Evolutionary conservation across 305 asterid species (phyloP).

Genomic region (Fraxinus greggii): DNA sequence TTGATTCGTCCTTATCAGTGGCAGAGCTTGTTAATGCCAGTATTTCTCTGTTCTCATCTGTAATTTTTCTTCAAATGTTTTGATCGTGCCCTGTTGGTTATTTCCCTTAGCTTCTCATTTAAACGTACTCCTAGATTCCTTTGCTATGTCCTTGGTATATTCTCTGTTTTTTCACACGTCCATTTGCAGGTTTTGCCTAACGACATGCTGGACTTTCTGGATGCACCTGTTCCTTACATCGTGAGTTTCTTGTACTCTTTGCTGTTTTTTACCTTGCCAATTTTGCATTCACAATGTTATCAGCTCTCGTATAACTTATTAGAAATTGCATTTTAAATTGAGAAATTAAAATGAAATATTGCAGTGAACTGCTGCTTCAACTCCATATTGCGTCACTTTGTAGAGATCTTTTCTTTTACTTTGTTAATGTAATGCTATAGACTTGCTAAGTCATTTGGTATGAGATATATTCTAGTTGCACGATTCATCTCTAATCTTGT

Average conservation of each 20-base stretch:
- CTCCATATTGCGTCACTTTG: background rate
- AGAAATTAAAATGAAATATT: background rate
- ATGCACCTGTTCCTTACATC: constrained; percentile 96
- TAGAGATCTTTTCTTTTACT: background rate
- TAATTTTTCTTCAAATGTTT: constrained; percentile 10
- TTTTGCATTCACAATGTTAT: constrained; percentile 2
- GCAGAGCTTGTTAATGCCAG: constrained; percentile 98
- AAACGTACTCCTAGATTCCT: background rate
- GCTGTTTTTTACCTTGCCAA: constrained; percentile 5
- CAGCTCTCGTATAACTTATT: background rate
- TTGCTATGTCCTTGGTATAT: constrained; percentile 7
- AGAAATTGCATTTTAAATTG: background rate
- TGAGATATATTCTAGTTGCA: background rate
- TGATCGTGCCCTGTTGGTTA: background rate
- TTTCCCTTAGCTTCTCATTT: background rate
- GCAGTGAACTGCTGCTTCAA: background rate
- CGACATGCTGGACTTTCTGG: constrained; percentile 96
- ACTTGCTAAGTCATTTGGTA: background rate
- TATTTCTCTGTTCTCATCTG: constrained; percentile 33
- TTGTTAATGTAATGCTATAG: background rate
- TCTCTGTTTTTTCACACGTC: constrained; percentile 10
- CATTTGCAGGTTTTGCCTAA: constrained; percentile 82
- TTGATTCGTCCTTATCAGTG: constrained; percentile 95
- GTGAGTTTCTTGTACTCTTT: constrained; percentile 48
- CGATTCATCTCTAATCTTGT: background rate